Conservation (phyloP, 176 grass and related monocot genomes). For the barley (Hordeum vulgare) region MorexV3_pseudomolecules_assembly NC_058521.1:484614108-484614607, state of each 20-base stretch:
- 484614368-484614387: neutral
- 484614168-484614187: neutral
- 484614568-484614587: neutral
- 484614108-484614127: neutral
- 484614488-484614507: constrained; percentile 3
- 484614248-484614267: constrained; percentile 92
- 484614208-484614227: constrained; percentile 13
- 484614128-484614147: neutral
- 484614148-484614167: neutral
- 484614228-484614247: constrained; percentile 92
- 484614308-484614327: constrained; percentile 94
- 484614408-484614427: neutral
- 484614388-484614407: neutral
- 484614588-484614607: neutral
- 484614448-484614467: constrained; percentile 2
- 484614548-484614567: constrained; percentile 5
- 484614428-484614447: neutral
- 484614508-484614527: constrained; percentile 2
- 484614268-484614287: constrained; percentile 93
- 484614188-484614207: constrained; percentile 1
- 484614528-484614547: neutral
- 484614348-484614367: constrained; percentile 14
- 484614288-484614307: constrained; percentile 88
- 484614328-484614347: constrained; percentile 43
- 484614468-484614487: neutral